Evolutionary conservation across 176 grass and related monocot species (phyloP), one percentile per base, ranked within the genome.

Genomic region (Oryza glumipatula): DNA sequence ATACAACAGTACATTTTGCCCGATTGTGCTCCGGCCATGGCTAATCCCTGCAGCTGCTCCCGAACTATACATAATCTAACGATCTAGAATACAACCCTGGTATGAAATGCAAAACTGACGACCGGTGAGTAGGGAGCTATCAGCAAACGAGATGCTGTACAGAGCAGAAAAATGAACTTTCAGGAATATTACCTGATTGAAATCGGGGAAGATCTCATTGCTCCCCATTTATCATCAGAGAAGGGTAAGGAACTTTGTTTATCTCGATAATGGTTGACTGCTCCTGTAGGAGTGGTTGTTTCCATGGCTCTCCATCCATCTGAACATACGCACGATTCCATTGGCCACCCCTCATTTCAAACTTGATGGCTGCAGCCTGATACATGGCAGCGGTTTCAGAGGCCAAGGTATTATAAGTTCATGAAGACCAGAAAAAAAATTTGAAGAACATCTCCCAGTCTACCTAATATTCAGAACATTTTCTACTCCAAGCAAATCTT

Each of bases 281-380:
- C 3, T 98, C 93, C 39, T 92, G 84, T 38, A 71, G 17, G 19
- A 98, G 88, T 21, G 91, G 89, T 64, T 98, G 95, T 77, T 83
- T 98, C 95, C 95, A 98, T 38, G 95, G 95, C 76, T 98, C 95
- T 61, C 95, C 95, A 21, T 98, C 95, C 68, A 95, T 92, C 88
- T 98, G 95, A 67, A 98, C 49, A 85, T 98, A 98, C 58, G 80
- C 89, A 71, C 87, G 84, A 68, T 93, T 82, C 91, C 95, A 98
- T 82, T 93, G 67, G 3, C 92, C 87, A 6, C 93, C 93, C 86
- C 95, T 91, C 56, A 98, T 80, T 92, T 98, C 95, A 23, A 98
- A 76, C 76, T 95, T 98, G 52, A 98, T 88, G 47, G 90, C 93
- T 38, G 95, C 89, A 80, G 95, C 95, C 93, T 98, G 75, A 45